phyloP scores from a whole-genome alignment of 2,329 filamentous ascomycete species.

The Botrytis fabae region DNA sequence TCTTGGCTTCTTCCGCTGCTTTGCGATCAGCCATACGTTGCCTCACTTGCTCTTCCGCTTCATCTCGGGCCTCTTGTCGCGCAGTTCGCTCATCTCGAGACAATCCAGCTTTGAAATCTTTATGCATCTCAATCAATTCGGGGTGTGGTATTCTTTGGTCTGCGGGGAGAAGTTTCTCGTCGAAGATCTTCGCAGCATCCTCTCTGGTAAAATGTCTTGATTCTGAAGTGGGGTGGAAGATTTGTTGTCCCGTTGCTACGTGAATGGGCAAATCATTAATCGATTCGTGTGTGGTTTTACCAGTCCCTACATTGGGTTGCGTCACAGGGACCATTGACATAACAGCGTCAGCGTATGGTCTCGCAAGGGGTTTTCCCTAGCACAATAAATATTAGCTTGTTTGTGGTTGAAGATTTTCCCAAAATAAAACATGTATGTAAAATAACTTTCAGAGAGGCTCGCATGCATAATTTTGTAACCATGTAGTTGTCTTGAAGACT shows the following conservation, averaged over 20 bases:
- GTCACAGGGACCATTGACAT: conserved; percentile 77
- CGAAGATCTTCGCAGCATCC: conserved; percentile 66
- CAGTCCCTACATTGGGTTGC: conserved; percentile 56
- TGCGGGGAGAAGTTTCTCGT: conserved; percentile 58
- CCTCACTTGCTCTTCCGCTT: conserved; percentile 49
- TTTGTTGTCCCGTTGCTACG: conserved; percentile 59
- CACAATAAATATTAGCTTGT: conserved; percentile 29
- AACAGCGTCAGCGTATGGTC: conserved; percentile 74
- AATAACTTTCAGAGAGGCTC: conserved; percentile 66
- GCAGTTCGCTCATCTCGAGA: conserved; percentile 33
- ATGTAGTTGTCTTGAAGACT: conserved; percentile 98
- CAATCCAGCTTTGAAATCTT: conserved; percentile 46
- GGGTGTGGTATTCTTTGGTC: conserved; percentile 63
- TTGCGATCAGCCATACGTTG: conserved; percentile 40
- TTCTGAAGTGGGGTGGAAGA: conserved; percentile 65
- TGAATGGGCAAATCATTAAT: conserved; percentile 68
- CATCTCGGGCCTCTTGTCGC: conserved; percentile 39
- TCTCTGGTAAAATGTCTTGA: conserved; percentile 63
- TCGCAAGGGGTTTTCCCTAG: conserved; percentile 75
- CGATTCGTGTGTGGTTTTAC: conserved; percentile 56
- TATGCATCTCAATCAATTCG: conserved; percentile 59
- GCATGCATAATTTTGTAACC: conserved; percentile 81
- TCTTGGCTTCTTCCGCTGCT: conserved; percentile 45
- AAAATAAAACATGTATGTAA: conserved; percentile 23
- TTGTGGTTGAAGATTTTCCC: conserved; percentile 23